phyloP scores from a whole-genome alignment of 192 early-diverging fungal genomes.

The Umbelopsis sp. region DNA sequence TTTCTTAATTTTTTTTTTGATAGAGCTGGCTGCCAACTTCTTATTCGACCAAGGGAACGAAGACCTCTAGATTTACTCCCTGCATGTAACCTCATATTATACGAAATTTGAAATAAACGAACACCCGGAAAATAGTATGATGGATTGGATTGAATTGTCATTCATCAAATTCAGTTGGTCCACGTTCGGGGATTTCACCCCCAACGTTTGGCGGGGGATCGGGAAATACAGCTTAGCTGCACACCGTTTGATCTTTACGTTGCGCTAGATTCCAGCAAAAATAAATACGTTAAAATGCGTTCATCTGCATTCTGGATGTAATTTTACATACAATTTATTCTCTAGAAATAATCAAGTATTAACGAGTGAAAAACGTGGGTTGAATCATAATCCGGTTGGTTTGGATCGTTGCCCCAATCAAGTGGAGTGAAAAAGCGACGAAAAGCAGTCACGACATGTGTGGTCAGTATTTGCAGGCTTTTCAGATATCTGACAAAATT shows the following conservation, averaged over 20 bases:
- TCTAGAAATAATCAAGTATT: too few relatives aligned
- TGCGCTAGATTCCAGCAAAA: too few relatives aligned
- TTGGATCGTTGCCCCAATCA: not conserved
- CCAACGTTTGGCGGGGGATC: slow-evolving; percentile 1
- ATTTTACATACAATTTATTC: too few relatives aligned
- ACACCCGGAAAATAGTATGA: not conserved
- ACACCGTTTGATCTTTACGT: too few relatives aligned
- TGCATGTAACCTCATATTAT: not conserved
- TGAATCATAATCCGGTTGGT: not conserved
- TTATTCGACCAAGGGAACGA: slow-evolving; percentile 82
- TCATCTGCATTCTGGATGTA: too few relatives aligned
- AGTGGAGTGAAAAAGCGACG: not conserved
- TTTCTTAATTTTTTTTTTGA: not conserved
- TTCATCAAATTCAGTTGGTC: too few relatives aligned
- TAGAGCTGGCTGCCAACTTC: slow-evolving; percentile 93
- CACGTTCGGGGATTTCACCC: not conserved
- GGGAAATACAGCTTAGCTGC: not conserved
- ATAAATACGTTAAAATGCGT: too few relatives aligned
- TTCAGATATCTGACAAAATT: slow-evolving; percentile 12
- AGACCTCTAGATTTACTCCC: slow-evolving; percentile 41
- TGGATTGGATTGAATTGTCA: too few relatives aligned
- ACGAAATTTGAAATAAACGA: slow-evolving; percentile 9
- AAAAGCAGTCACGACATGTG: not conserved
- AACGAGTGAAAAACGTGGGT: too few relatives aligned
- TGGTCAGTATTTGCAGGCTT: not conserved